Base-by-base conservation (phyloP, 2,329 filamentous ascomycete species). In the Fusarium sp. region DNA sequence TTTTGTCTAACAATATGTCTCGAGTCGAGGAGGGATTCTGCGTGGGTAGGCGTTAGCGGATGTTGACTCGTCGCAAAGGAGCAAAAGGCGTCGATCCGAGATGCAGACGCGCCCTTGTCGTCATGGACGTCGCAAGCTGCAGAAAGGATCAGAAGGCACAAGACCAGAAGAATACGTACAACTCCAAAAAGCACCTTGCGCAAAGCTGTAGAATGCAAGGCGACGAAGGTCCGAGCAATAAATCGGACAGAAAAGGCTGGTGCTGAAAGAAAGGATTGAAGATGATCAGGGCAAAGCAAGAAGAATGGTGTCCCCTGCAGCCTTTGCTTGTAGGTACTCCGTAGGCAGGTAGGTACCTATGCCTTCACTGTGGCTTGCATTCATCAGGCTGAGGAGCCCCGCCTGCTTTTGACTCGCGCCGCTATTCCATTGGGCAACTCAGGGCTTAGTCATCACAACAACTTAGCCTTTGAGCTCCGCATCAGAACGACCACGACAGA, bases 361-460 rank as follows among this genome's bases (percentile, higher is more conserved):
- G 14, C 50, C 50, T 20, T 32, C 27, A 32, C 50, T 54, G 50
- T 34, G 50, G 50, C 27, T 54, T 54, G 50, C 50, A 54, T n/a
- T 54, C 50, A 54, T 54, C 50, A 54, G 50, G 50, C 27, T 54
- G 50, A 54, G 50, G n/a, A 54, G 48, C 62, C 63, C 57, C 41
- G 43, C 64, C 34, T 68, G 57, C 37, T 58, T 50, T 43, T 8
- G 25, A 45, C 16, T 65, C 68, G 71, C 68, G 69, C 66, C 30
- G 43, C 13, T 16, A 6, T n/a, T 27, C 71, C 23, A 78, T 79
- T 79, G 77, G 77, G 1, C 8, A 6, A 2, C 1, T 0, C 0
- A 0, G 0, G 1, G 56, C 66, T 79, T 79, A 79, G 77, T 79
- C 77, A 78, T 41, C 35, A 9, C 5, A 58, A n/a, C 52, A 57